phyloP scores from a whole-genome alignment of 108 stramenopile species.

The Fragilariopsis cylindrus region DNA sequence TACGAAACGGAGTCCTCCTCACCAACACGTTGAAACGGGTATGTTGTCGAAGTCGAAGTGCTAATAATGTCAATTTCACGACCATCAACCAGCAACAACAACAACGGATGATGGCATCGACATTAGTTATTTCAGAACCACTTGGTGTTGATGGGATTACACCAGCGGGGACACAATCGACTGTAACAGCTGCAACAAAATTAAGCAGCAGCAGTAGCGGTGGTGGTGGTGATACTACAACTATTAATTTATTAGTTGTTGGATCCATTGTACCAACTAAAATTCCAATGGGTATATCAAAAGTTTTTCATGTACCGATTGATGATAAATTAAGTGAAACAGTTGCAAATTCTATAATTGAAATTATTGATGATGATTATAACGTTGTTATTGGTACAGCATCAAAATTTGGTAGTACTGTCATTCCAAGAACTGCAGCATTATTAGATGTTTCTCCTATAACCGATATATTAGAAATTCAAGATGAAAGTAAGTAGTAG shows the following conservation, averaged over 20 bases:
- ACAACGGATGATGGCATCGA: constrained; percentile 49
- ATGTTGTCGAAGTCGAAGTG: no score
- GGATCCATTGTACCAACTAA: constrained; percentile 37
- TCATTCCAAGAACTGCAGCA: constrained; percentile 94
- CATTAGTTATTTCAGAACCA: constrained; percentile 77
- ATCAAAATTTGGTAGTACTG: constrained; percentile 92
- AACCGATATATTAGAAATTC: constrained; percentile 90
- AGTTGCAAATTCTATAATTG: constrained; percentile 61
- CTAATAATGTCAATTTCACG: not conserved
- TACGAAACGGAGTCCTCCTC: no score
- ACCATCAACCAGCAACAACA: not conserved
- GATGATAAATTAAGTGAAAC: constrained; percentile 59
- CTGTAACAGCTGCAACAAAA: constrained; percentile 74
- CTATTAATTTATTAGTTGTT: constrained; percentile 67
- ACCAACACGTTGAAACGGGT: no score
- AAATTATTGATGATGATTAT: constrained; percentile 44
- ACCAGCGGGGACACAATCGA: constrained; percentile 61
- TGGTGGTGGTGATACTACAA: constrained; percentile 12
- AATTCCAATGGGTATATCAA: constrained; percentile 64
- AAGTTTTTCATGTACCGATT: constrained; percentile 51
- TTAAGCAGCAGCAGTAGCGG: constrained; percentile 24
- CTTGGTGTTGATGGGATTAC: constrained; percentile 40
- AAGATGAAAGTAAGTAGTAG: constrained; percentile 68
- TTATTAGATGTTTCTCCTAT: constrained; percentile 86
- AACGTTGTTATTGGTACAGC: constrained; percentile 81